These are phyloP conservation scores for Letharia lupina DNA, from an alignment of 495 filamentous ascomycete genomes.

Conservation along the genomic window DNA sequence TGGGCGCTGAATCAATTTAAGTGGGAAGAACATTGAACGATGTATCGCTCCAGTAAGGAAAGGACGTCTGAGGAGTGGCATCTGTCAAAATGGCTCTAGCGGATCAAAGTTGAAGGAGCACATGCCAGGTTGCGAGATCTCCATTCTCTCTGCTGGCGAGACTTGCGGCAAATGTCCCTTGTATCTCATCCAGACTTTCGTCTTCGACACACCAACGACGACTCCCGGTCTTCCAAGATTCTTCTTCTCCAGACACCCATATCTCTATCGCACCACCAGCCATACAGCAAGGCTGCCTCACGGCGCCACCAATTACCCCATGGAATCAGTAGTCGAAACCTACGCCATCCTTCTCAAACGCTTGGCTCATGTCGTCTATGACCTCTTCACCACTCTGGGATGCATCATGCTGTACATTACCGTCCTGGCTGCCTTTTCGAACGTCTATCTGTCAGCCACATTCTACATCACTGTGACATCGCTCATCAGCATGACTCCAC, in stretches of 20 bases:
- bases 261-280: not conserved
- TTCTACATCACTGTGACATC: not conserved
- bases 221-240: not conserved
- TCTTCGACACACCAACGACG: not conserved
- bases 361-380: not conserved
- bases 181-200: not conserved
- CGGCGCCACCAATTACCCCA: not conserved
- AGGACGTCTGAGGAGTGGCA: not conserved
- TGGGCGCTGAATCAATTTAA: not conserved
- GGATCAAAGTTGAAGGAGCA: not conserved
- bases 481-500: not conserved
- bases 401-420: not conserved
- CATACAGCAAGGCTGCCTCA: not conserved
- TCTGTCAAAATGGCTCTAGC: not conserved
- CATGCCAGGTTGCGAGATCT: not conserved
- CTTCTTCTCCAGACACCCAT: not conserved
- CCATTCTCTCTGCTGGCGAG: no score
- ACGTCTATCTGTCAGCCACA: not conserved
- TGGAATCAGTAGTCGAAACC: not conserved
- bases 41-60: not conserved
- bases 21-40: not conserved
- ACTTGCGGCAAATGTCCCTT: not conserved
- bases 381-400: not conserved
- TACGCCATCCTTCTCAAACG: not conserved
- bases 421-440: not conserved